Evolutionary conservation across 2,329 filamentous ascomycete species (phyloP).

Genomic region (Ophiostoma triangulosporum): DNA sequence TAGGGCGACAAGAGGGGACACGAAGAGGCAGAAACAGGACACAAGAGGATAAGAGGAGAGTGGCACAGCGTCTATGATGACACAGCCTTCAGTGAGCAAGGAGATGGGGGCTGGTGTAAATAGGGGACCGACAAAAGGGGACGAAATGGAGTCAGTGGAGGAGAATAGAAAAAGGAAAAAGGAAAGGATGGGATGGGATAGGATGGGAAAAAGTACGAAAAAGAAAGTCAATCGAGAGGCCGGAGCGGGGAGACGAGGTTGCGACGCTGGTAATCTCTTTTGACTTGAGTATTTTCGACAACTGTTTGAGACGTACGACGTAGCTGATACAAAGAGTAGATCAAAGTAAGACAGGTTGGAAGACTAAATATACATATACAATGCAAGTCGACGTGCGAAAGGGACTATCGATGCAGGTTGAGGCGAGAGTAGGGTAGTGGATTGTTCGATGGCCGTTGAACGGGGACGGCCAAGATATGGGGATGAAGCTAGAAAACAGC

Average conservation of each 20-base stretch:
- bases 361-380: no score
- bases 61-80: not conserved
- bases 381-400: no score
- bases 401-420: no score
- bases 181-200: not conserved
- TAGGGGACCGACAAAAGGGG: not conserved
- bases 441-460: not conserved
- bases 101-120: not conserved
- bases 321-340: no score
- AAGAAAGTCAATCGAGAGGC: not conserved
- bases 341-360: no score
- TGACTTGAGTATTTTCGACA: not conserved
- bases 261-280: constrained; percentile 8
- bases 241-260: constrained; percentile 9
- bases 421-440: not conserved
- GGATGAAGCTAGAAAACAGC: not conserved
- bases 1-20: not conserved
- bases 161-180: not conserved
- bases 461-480: not conserved
- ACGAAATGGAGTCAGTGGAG: not conserved
- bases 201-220: not conserved
- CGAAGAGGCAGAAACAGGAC: not conserved
- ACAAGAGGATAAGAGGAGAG: not conserved
- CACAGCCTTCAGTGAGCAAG: not conserved
- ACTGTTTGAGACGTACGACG: no score